phyloP scores from a whole-genome alignment of 2,329 filamentous ascomycete species.

The Cryphonectria radicalis region DNA sequence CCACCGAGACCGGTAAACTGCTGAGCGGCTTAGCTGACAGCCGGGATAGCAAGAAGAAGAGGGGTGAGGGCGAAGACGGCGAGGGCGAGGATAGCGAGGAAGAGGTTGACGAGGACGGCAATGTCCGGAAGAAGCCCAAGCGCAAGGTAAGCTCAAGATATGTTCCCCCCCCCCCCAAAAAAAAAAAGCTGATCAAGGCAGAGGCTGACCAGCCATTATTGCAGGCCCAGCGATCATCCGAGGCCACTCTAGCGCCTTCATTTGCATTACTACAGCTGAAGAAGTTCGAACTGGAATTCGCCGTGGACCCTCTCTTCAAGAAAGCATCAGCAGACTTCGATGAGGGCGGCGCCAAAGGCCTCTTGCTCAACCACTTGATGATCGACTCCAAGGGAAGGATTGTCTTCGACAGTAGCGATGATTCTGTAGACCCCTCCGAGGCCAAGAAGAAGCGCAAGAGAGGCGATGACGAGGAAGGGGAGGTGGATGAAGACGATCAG shows the following conservation, averaged over 20 bases:
- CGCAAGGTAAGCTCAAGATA: constrained; percentile 47
- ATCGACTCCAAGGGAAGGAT: constrained; percentile 92
- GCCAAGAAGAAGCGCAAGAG: constrained; percentile 44
- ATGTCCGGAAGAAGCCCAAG: constrained; percentile 46
- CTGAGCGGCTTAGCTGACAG: constrained; percentile 92
- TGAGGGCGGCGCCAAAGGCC: constrained; percentile 93
- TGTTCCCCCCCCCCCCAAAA: neutral
- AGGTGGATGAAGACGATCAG: constrained; percentile 46
- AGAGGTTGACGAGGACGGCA: constrained; percentile 65
- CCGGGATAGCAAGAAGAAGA: constrained; percentile 75
- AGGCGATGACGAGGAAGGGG: constrained; percentile 38
- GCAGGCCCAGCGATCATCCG: constrained; percentile 75
- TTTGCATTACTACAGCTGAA: constrained; percentile 91
- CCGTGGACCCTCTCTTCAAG: constrained; percentile 98
- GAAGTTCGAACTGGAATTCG: constrained; percentile 96
- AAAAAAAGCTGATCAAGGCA: constrained; percentile 19
- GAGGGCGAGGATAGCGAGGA: constrained; percentile 71
- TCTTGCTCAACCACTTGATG: constrained; percentile 93
- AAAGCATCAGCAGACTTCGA: constrained; percentile 98
- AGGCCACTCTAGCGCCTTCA: constrained; percentile 88
- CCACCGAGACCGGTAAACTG: constrained; percentile 94
- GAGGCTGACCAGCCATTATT: constrained; percentile 30
- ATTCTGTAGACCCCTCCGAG: constrained; percentile 61
- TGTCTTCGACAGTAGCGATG: constrained; percentile 97
- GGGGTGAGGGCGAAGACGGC: constrained; percentile 63